Evolutionary conservation across 2,329 filamentous ascomycete species (phyloP), one percentile per base, ranked within the genome.

Genomic region (Monosporascus sp.): DNA sequence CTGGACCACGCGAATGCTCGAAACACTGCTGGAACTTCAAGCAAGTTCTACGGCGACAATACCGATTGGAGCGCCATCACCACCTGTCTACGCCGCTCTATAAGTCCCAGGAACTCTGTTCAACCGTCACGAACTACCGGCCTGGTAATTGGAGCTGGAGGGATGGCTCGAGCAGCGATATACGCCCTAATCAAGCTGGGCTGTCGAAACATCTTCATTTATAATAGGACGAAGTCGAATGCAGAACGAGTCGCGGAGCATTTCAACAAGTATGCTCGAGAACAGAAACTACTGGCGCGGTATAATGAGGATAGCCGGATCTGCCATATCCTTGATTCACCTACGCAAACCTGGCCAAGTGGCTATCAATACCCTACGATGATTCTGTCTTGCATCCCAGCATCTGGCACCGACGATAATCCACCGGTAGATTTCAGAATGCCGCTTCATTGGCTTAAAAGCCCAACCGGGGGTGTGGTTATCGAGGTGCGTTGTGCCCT

Each of bases 181-280:
- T 90, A 90, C 61, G 85, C 87, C 3, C 78, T 90, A 68, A 77
- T 89, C 31, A 85, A 86, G 60, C 75, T 90, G 3, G 88, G 88
- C 7, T 89, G 88, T 53, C 80, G 83, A 35, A 85, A 87, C 55
- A 84, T 90, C 22, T 88, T 89, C 60, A 78, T 90, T 39, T 83
- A 81, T 65, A 90, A 90, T 62, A 77, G 87, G 25, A 89, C 86
- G 0, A 60, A 74, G 17, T 70, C 75, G 24, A 83, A 82, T 48
- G 86, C 87, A 0, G 73, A 81, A 49, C 76, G 75, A 18, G 78
- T 90, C 0, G 85, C 86, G 2, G 68, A 72, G 1, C 86, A 90
- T 63, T 90, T 89, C 68, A 88, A 86, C 49, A 68, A 74, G 2
- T 75, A 81, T 61, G 72, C 73, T 1, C 58, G 55, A 9, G 58